A percentile compares a stretch with the other conserved stretches of the same genome.
Conservation (phyloP, 2,329 filamentous ascomycete species). For the Aureobasidium namibiae region DNA sequence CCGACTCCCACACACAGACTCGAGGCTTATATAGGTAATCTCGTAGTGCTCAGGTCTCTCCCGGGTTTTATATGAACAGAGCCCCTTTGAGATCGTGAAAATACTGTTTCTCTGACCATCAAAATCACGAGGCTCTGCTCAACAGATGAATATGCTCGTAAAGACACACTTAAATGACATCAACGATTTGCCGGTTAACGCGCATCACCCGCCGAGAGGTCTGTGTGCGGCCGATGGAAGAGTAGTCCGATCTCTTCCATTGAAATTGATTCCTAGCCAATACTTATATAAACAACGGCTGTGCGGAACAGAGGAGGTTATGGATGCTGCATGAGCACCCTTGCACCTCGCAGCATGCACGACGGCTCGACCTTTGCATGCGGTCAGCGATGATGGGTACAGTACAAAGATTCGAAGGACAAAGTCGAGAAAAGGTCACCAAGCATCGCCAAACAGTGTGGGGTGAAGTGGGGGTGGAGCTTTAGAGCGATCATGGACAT, state of each 20-base stretch:
- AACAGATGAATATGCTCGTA: background rate
- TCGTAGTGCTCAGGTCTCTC: too few species aligned
- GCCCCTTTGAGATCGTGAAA: background rate
- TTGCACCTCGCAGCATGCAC: background rate
- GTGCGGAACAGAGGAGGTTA: background rate
- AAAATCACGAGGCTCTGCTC: background rate
- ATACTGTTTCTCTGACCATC: background rate
- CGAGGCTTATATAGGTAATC: background rate
- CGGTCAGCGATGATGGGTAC: background rate
- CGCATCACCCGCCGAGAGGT: background rate
- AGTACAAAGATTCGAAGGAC: background rate
- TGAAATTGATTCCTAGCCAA: background rate
- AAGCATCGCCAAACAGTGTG: background rate
- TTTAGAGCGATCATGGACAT: background rate
- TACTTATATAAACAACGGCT: background rate
- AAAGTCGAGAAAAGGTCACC: background rate
- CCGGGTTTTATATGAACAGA: too few species aligned
- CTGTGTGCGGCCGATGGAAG: background rate
- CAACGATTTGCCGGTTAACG: conserved; percentile 1
- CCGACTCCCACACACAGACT: background rate
- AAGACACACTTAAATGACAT: background rate
- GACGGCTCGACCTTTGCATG: background rate
- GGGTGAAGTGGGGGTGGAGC: conserved; percentile 3
- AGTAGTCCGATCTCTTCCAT: background rate
- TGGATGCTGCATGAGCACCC: background rate